Conservation (phyloP, 352 stramenopile genomes). For the Bremia lactucae region DNA sequence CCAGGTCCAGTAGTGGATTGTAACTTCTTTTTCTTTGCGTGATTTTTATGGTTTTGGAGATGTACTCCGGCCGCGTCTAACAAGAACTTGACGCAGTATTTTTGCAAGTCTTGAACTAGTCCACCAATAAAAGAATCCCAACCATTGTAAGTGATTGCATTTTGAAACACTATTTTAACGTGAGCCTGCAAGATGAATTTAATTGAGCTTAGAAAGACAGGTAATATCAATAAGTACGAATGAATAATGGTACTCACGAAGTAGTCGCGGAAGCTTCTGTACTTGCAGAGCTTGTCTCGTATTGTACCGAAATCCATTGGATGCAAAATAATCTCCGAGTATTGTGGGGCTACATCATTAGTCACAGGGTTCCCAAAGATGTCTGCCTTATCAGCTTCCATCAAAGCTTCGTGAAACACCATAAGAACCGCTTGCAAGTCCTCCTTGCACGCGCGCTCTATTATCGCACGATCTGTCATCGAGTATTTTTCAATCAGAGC, state of each 20-base stretch:
- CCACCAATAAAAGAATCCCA: constrained; percentile 50
- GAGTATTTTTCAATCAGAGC: constrained; percentile 45
- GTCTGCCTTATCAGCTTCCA: constrained; percentile 57
- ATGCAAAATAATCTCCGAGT: constrained; percentile 78
- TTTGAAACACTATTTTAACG: constrained; percentile 64
- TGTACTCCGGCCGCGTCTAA: constrained; percentile 42
- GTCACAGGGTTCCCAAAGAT: constrained; percentile 87
- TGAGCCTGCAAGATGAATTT: constrained; percentile 42
- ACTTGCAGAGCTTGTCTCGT: constrained; percentile 64
- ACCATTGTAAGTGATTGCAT: constrained; percentile 73
- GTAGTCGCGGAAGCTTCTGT: constrained; percentile 60
- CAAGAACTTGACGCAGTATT: constrained; percentile 65
- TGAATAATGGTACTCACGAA: constrained; percentile 41
- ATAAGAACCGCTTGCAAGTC: constrained; percentile 45
- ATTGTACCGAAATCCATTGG: constrained; percentile 95
- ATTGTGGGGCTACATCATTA: constrained; percentile 88
- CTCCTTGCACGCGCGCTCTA: constrained; percentile 44
- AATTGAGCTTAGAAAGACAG: constrained; percentile 1
- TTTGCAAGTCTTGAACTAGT: constrained; percentile 54
- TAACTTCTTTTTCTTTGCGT: constrained; percentile 8
- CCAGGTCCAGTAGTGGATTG: constrained; percentile 2
- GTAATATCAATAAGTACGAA: constrained; percentile 1
- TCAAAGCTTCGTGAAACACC: constrained; percentile 64
- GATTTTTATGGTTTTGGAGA: constrained; percentile 16
- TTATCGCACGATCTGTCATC: constrained; percentile 35